Evolutionary conservation across 371 early-diverging fungal genomes (phyloP).

Genomic region (Circinella umbellata): DNA sequence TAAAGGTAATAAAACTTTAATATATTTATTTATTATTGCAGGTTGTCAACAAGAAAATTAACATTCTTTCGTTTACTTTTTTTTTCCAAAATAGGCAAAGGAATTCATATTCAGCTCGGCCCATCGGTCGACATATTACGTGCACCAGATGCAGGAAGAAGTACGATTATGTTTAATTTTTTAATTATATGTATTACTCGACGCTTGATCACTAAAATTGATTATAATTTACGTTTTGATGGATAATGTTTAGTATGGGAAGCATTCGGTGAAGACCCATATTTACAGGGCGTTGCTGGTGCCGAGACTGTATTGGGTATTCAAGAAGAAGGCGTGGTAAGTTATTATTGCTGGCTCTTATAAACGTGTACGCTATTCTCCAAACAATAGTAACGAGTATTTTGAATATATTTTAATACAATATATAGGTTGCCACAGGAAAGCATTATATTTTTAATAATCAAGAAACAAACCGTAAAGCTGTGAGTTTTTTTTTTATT

Average conservation of each 20-base stretch:
- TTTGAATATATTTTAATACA: no score
- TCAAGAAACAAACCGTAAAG: slow-evolving; percentile 49
- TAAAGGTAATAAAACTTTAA: slow-evolving; percentile 40
- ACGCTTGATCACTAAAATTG: no score
- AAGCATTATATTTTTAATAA: slow-evolving; percentile 60
- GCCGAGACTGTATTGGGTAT: slow-evolving; percentile 28
- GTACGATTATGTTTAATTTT: no score
- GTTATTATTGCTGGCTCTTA: not conserved
- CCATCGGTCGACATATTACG: slow-evolving; percentile 36
- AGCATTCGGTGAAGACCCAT: slow-evolving; percentile 55
- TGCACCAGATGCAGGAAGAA: slow-evolving; percentile 50
- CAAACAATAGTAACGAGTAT: no score
- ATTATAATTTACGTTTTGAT: no score
- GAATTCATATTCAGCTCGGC: slow-evolving; percentile 42
- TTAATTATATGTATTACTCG: no score
- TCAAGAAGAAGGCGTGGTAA: slow-evolving; percentile 38
- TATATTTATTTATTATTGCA: not conserved
- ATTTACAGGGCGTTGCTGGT: slow-evolving; percentile 35
- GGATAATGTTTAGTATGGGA: slow-evolving; percentile 17
- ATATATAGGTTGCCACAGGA: slow-evolving; percentile 45
- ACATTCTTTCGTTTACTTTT: no score
- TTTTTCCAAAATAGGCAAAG: slow-evolving; percentile 19
- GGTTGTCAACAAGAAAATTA: not conserved
- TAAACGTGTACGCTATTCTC: no score
- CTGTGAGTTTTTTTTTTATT: slow-evolving; percentile 24